Conservation (phyloP, 2,329 filamentous ascomycete genomes). For the Escovopsis sp. region DNA sequence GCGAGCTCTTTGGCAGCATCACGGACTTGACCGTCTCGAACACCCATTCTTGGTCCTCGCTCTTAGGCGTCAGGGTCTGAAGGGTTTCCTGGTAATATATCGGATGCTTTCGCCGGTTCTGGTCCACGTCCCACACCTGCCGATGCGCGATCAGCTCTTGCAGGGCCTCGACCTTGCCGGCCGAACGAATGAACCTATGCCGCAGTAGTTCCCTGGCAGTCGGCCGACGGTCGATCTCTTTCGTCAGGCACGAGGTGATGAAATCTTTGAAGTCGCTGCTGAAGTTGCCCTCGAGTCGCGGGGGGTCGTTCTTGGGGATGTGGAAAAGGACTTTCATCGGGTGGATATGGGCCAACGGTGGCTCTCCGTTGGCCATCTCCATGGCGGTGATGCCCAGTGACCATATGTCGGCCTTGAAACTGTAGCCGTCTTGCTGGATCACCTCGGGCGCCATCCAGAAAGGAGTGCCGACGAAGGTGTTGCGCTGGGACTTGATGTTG, state of each 20-base stretch:
- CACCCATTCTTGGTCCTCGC: constrained; percentile 77
- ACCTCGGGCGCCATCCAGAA: constrained; percentile 97
- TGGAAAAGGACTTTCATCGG: constrained; percentile 90
- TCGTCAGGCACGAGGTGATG: constrained; percentile 75
- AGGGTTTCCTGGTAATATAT: constrained; percentile 93
- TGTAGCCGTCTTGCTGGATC: constrained; percentile 69
- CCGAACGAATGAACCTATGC: constrained; percentile 75
- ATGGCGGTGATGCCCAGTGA: constrained; percentile 84
- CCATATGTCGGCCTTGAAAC: constrained; percentile 91
- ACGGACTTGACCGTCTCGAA: constrained; percentile 85
- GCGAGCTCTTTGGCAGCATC: constrained; percentile 27
- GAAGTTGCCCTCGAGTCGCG: constrained; percentile 71
- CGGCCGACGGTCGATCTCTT: constrained; percentile 73
- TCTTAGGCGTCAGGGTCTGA: constrained; percentile 49
- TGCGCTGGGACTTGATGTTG: constrained; percentile 93
- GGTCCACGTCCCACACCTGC: constrained; percentile 66
- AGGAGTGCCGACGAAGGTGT: constrained; percentile 94
- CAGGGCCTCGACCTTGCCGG: constrained; percentile 75
- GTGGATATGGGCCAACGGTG: constrained; percentile 72
- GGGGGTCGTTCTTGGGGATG: constrained; percentile 78
- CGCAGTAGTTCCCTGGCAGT: constrained; percentile 76
- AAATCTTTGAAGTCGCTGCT: constrained; percentile 92
- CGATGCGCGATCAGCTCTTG: constrained; percentile 76
- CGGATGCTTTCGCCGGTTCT: constrained; percentile 52
- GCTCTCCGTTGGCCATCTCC: constrained; percentile 77